These are phyloP conservation scores for Cenchrus fungigraminus DNA, from an alignment of 176 grass and related monocot genomes.

Conservation along the genomic window DNA sequence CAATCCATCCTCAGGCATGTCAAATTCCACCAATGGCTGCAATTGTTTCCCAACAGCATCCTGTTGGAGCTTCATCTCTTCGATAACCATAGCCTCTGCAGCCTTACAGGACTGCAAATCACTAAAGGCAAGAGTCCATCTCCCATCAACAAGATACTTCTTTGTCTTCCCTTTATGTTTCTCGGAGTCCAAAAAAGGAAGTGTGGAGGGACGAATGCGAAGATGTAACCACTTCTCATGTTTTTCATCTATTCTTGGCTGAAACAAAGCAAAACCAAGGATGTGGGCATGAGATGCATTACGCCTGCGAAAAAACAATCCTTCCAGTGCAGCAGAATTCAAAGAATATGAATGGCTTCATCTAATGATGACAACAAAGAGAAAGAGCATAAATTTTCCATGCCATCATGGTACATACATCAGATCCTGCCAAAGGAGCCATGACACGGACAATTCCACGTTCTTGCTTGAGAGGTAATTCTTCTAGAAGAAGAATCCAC, in stretches of 20 bases:
- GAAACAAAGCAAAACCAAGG: slow-evolving; percentile 44
- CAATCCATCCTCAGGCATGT: slow-evolving; percentile 54
- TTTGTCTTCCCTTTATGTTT: slow-evolving; percentile 62
- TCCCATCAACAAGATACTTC: slow-evolving; percentile 92
- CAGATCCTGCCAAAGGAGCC: slow-evolving; percentile 85
- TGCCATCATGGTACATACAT: slow-evolving; percentile 71
- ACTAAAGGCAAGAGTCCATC: slow-evolving; percentile 95
- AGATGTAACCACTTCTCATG: slow-evolving; percentile 94
- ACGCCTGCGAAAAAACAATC: background rate
- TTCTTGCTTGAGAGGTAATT: slow-evolving; percentile 74
- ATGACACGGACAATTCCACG: slow-evolving; percentile 75
- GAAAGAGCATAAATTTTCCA: slow-evolving; percentile 31
- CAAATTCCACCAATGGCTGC: slow-evolving; percentile 63
- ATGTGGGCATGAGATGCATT: slow-evolving; percentile 33
- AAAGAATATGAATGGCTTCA: slow-evolving; percentile 6
- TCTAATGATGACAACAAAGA: background rate
- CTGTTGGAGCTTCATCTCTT: slow-evolving; percentile 70
- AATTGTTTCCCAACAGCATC: slow-evolving; percentile 60
- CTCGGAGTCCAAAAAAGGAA: slow-evolving; percentile 78
- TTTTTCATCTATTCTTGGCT: slow-evolving; percentile 88
- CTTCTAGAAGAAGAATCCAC: slow-evolving; percentile 96
- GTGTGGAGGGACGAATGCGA: slow-evolving; percentile 77
- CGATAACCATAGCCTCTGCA: slow-evolving; percentile 69
- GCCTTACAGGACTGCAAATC: slow-evolving; percentile 74
- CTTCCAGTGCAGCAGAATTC: background rate